phyloP scores from a whole-genome alignment of 1,284 basidiomycete genomes.

The Papiliotrema terrestris region DNA sequence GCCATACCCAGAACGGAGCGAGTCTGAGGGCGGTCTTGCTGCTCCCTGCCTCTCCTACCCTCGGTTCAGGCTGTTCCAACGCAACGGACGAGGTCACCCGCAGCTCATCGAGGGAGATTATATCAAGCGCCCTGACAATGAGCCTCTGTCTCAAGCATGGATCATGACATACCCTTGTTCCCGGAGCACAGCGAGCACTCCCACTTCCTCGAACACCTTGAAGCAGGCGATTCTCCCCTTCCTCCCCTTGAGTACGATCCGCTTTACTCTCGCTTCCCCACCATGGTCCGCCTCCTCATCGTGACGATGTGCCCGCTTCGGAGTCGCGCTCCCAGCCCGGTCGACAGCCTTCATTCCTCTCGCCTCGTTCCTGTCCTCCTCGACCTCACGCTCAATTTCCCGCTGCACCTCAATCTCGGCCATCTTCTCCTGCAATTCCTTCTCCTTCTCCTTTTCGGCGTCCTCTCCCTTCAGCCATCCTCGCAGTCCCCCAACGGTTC shows the following conservation, averaged over 20 bases:
- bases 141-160: neutral
- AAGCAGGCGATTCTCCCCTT: constrained; percentile 31
- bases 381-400: constrained; percentile 35
- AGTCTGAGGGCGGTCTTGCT: constrained; percentile 15
- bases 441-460: constrained; percentile 5
- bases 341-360: constrained; percentile 30
- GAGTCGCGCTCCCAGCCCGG: neutral
- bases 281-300: constrained; percentile 19
- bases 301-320: neutral
- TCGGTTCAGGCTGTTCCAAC: constrained; percentile 17
- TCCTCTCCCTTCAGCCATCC: constrained; percentile 16
- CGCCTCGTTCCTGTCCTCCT: constrained; percentile 27
- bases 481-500: constrained; percentile 13
- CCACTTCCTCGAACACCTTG: constrained; percentile 28
- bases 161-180: constrained; percentile 32
- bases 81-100: constrained; percentile 11
- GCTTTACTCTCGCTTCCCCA: constrained; percentile 15
- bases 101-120: constrained; percentile 26
- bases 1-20: constrained; percentile 37
- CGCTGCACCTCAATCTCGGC: constrained; percentile 39
- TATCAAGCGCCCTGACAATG: constrained; percentile 27
- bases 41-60: neutral
- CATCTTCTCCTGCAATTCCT: constrained; percentile 22
- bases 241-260: too few relatives aligned
- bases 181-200: constrained; percentile 29